These are phyloP conservation scores for Heliamphora exappendiculata DNA, from an alignment of 148 eudicot genomes.

Conservation along the genomic window DNA sequence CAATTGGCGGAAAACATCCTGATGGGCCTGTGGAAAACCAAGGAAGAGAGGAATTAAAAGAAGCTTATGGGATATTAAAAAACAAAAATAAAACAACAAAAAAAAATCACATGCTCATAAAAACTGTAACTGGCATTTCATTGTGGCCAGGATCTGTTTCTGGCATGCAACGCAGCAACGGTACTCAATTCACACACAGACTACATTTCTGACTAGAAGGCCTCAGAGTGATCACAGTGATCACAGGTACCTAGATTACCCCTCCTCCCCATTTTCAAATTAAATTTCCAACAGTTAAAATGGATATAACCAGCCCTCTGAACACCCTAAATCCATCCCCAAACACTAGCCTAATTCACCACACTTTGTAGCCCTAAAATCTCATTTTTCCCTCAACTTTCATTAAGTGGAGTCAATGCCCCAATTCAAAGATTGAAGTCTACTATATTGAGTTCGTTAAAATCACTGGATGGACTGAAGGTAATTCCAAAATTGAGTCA, in stretches of 20 bases:
- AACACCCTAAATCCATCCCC: background rate
- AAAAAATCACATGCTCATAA: background rate
- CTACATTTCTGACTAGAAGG: background rate
- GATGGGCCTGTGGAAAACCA: slow-evolving; percentile 62
- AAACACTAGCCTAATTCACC: background rate
- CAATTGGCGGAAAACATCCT: slow-evolving; percentile 68
- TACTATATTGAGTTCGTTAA: background rate
- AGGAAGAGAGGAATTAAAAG: slow-evolving; percentile 1
- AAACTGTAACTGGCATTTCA: background rate
- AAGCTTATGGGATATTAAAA: background rate
- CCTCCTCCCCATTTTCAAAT: background rate
- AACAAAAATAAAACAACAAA: background rate
- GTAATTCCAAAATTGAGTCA: background rate
- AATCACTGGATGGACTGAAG: background rate
- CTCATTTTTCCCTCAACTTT: background rate
- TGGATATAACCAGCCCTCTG: background rate
- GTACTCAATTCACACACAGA: background rate
- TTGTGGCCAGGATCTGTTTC: background rate
- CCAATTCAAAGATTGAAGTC: background rate
- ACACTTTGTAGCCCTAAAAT: background rate
- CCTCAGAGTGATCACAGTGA: background rate
- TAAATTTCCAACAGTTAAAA: background rate
- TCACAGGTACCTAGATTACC: background rate
- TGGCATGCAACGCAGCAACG: background rate
- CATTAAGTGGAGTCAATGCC: background rate